A percentile compares a stretch with the other conserved stretches of the same genome.
These are phyloP conservation scores for Xerocomellus intermedius DNA, from an alignment of 768 basidiomycete genomes.

Conservation along the genomic window DNA sequence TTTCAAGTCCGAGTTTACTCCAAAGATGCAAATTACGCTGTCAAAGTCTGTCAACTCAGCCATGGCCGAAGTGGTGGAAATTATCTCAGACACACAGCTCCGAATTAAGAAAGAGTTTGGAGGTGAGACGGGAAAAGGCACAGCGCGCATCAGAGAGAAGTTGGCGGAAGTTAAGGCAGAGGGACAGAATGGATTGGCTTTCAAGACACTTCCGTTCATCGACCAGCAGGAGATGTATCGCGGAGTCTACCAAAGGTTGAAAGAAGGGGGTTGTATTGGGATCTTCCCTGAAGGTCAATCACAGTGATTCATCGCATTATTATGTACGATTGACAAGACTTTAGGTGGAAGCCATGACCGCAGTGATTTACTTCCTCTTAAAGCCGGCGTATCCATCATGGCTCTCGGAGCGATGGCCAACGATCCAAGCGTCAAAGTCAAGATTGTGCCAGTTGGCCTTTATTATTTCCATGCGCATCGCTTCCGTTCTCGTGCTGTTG, in stretches of 20 bases:
- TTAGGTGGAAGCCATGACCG: slow-evolving; percentile 97
- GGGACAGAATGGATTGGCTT: slow-evolving; percentile 64
- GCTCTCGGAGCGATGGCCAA: slow-evolving; percentile 97
- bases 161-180: slow-evolving; percentile 54
- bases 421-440: slow-evolving; percentile 80
- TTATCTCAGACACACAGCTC: slow-evolving; percentile 85
- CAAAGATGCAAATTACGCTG: slow-evolving; percentile 84
- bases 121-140: slow-evolving; percentile 75
- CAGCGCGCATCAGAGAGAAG: slow-evolving; percentile 64
- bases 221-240: slow-evolving; percentile 96
- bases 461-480: slow-evolving; percentile 77
- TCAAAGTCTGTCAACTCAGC: slow-evolving; percentile 75
- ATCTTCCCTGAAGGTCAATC: slow-evolving; percentile 94
- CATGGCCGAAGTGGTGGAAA: slow-evolving; percentile 81
- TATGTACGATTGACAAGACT: not conserved
- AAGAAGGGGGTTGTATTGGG: slow-evolving; percentile 86
- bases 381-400: slow-evolving; percentile 98
- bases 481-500: slow-evolving; percentile 94
- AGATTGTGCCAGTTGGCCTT: slow-evolving; percentile 85
- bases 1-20: slow-evolving; percentile 70
- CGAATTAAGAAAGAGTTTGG: slow-evolving; percentile 85
- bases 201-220: slow-evolving; percentile 82
- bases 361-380: slow-evolving; percentile 91
- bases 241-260: slow-evolving; percentile 84
- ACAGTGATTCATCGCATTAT: not conserved